These are phyloP conservation scores for Aureobasidium namibiae DNA, from an alignment of 2,329 filamentous ascomycete genomes.

Conservation along the genomic window DNA sequence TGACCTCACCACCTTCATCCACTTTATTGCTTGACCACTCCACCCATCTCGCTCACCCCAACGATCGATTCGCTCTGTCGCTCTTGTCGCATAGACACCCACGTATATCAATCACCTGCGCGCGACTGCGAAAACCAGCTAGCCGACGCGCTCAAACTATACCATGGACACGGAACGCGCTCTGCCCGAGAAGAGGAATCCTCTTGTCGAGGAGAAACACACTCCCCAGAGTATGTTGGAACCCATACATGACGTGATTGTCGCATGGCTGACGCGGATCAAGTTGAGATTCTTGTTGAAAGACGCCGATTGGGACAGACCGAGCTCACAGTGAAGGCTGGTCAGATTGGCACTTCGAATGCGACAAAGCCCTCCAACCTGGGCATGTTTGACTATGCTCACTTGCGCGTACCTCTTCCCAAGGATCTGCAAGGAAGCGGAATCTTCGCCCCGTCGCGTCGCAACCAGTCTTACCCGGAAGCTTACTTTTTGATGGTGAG, in stretches of 20 bases:
- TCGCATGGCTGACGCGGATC: neutral
- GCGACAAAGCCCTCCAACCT: conserved; percentile 66
- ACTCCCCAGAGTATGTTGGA: conserved; percentile 52
- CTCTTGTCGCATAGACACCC: neutral
- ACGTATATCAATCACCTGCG: neutral
- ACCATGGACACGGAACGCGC: conserved; percentile 20
- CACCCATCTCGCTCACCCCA: neutral
- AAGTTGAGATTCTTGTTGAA: conserved; percentile 56
- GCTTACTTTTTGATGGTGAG: conserved; percentile 89
- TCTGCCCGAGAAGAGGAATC: conserved; percentile 57
- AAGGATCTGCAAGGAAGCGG: conserved; percentile 81
- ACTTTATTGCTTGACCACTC: neutral
- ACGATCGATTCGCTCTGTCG: neutral
- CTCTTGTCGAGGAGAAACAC: conserved; percentile 53
- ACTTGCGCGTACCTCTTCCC: conserved; percentile 84
- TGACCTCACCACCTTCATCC: conserved; percentile 4
- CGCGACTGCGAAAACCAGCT: neutral
- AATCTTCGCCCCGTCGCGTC: conserved; percentile 70
- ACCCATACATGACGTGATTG: neutral
- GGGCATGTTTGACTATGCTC: conserved; percentile 89
- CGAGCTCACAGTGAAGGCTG: conserved; percentile 74
- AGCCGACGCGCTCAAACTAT: neutral
- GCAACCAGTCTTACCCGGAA: conserved; percentile 55
- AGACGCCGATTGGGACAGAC: conserved; percentile 89
- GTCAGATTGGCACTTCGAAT: conserved; percentile 60